Conservation (phyloP, 140 eudicot genomes). For the Anethum foeniculum region DNA sequence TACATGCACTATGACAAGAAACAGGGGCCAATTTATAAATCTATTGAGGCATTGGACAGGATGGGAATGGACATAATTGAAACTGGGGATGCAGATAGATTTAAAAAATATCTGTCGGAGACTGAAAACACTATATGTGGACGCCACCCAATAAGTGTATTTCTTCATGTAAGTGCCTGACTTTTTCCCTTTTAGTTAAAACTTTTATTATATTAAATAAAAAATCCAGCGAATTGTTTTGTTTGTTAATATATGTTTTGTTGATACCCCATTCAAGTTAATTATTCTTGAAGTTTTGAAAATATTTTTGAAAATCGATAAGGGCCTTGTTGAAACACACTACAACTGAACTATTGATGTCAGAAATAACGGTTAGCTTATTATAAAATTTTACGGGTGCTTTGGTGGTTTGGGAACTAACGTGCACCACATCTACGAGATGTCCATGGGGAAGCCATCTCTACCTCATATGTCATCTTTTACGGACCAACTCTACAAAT, state of each 20-base stretch:
- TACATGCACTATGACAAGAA: slow-evolving; percentile 70
- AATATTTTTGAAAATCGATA: not conserved
- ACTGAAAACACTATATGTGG: slow-evolving; percentile 95
- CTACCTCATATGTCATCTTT: not conserved
- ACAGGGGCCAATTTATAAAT: slow-evolving; percentile 81
- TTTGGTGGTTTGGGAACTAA: not conserved
- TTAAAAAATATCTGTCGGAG: slow-evolving; percentile 60
- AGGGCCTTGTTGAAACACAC: not conserved
- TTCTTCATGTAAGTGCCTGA: slow-evolving; percentile 62
- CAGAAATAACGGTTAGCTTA: not conserved
- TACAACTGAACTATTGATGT: not conserved
- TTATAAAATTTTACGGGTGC: not conserved
- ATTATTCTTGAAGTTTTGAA: not conserved
- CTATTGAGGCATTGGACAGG: slow-evolving; percentile 85
- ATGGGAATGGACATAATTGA: slow-evolving; percentile 96
- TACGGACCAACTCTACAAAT: not conserved
- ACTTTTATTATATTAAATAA: not conserved
- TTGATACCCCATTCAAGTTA: not conserved
- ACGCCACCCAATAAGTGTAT: slow-evolving; percentile 90
- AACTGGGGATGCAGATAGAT: slow-evolving; percentile 84
- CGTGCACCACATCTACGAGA: not conserved
- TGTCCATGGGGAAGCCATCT: not conserved
- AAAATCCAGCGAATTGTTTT: not conserved
- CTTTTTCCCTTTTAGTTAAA: not conserved
- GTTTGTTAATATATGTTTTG: not conserved